Evolutionary conservation across 768 basidiomycete genomes (phyloP).

Genomic region (Phanerochaete carnosa): DNA sequence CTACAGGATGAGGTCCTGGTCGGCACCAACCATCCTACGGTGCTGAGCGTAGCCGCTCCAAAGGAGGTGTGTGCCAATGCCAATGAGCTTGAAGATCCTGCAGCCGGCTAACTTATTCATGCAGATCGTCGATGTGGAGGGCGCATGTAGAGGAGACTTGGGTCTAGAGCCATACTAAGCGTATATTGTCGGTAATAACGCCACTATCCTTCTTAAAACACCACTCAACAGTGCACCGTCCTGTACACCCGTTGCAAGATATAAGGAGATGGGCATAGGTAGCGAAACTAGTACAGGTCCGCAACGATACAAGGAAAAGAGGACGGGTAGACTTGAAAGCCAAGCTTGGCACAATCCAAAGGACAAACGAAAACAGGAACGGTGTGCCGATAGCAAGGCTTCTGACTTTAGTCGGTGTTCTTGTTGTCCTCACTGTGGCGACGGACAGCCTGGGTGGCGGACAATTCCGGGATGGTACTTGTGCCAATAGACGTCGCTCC

Average conservation of each 20-base stretch:
- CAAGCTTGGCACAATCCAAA: too few species aligned
- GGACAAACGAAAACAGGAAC: too few species aligned
- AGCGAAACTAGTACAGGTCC: too few species aligned
- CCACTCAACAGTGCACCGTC: not conserved
- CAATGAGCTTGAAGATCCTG: not conserved
- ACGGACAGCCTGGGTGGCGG: not conserved
- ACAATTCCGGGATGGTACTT: not conserved
- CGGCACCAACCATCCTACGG: conserved; percentile 52
- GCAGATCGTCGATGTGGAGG: conserved; percentile 73
- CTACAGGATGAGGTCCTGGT: conserved; percentile 72
- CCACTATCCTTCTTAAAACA: not conserved
- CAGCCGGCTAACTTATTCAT: not conserved
- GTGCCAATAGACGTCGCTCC: not conserved
- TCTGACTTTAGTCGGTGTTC: not conserved
- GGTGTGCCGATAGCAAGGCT: too few species aligned
- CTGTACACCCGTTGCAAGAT: not conserved
- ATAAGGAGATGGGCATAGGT: too few species aligned
- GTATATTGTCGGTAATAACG: not conserved
- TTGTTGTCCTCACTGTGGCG: not conserved
- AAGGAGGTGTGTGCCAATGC: conserved; percentile 60
- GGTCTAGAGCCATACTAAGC: conserved; percentile 52
- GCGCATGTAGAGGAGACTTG: conserved; percentile 69
- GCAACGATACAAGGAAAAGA: too few species aligned
- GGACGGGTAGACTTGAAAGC: too few species aligned
- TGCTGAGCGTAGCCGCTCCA: conserved; percentile 72